Percentiles rank a stretch among this genome's conserved stretches.
phyloP scores from a whole-genome alignment of 495 filamentous ascomycete genomes.

The Aspergillus sclerotioniger region DNA sequence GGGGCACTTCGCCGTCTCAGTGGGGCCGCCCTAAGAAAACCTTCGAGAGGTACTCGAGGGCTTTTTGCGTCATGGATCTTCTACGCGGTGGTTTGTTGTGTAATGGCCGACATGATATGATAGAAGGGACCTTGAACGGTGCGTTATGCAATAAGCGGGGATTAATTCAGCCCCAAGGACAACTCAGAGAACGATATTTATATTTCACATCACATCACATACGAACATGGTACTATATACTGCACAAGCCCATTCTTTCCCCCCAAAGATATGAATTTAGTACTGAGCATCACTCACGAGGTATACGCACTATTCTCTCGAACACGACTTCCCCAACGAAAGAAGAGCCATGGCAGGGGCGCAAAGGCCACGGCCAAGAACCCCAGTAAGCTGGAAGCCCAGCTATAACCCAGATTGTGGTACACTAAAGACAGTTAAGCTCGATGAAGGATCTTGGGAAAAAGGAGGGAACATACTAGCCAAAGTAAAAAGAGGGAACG shows the following conservation, averaged over 20 bases:
- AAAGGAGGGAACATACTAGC: conserved; percentile 37
- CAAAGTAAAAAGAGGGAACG: conserved; percentile 64
- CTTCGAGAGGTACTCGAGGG: too few relatives aligned
- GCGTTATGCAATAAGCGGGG: too few relatives aligned
- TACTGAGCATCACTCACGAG: too few relatives aligned
- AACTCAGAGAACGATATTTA: neutral
- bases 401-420: conserved; percentile 50
- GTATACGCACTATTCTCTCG: neutral
- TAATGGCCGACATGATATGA: too few relatives aligned
- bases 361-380: conserved; percentile 55
- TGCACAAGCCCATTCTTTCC: too few relatives aligned
- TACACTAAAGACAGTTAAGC: conserved; percentile 48
- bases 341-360: conserved; percentile 50
- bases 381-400: conserved; percentile 58
- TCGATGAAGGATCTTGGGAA: neutral
- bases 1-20: neutral
- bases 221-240: too few relatives aligned
- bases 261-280: too few relatives aligned
- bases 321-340: neutral
- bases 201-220: too few relatives aligned
- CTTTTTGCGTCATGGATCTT: too few relatives aligned
- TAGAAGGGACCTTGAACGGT: too few relatives aligned
- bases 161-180: neutral
- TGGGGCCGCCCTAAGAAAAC: neutral
- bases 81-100: too few relatives aligned